Conservation (phyloP, 495 filamentous ascomycete species). For the Letharia columbiana region DNA sequence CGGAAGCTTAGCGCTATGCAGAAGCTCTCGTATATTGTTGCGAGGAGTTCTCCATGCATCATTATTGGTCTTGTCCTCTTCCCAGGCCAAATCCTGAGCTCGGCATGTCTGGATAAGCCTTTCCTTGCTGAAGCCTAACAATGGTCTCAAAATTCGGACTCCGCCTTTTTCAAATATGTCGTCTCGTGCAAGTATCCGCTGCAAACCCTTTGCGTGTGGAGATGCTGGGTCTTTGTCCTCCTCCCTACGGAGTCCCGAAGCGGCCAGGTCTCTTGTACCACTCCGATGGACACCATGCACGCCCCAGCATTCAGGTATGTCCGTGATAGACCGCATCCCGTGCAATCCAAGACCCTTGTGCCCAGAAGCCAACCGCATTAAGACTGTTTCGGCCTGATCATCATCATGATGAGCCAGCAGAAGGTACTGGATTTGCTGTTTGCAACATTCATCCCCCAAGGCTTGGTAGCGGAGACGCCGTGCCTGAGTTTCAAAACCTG, state of each 20-base stretch:
- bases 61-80: constrained; percentile 78
- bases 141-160: constrained; percentile 61
- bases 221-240: not conserved
- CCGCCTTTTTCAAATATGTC: constrained; percentile 54
- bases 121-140: constrained; percentile 65
- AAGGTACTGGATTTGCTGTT: constrained; percentile 42
- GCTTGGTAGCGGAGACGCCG: constrained; percentile 64
- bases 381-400: constrained; percentile 79
- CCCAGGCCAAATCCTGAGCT: constrained; percentile 56
- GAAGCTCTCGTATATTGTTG: constrained; percentile 69
- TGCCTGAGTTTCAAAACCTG: constrained; percentile 71
- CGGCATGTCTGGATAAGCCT: constrained; percentile 65
- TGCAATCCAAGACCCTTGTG: constrained; percentile 55
- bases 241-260: not conserved
- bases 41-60: constrained; percentile 67
- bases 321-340: constrained; percentile 54
- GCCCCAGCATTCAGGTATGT: constrained; percentile 77
- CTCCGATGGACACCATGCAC: constrained; percentile 63
- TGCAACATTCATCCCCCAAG: constrained; percentile 53
- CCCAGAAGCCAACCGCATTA: constrained; percentile 60
- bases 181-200: not conserved
- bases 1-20: constrained; percentile 51
- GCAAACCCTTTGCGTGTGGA: not conserved
- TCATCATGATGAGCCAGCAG: constrained; percentile 77
- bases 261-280: constrained; percentile 34